phyloP scores from a whole-genome alignment of 1,284 basidiomycete genomes.

The Melampsora americana region DNA sequence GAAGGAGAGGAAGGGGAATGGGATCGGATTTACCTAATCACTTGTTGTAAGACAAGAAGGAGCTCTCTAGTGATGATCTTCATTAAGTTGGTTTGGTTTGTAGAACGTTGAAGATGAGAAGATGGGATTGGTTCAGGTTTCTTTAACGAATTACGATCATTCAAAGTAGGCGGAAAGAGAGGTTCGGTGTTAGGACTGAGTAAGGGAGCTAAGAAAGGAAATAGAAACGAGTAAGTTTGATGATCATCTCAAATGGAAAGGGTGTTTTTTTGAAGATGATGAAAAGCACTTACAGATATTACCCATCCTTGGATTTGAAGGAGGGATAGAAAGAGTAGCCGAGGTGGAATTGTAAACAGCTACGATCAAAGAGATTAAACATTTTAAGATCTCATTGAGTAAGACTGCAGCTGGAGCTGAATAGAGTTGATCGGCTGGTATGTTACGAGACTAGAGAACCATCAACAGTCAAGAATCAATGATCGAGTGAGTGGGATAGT shows the following conservation, averaged over 20 bases:
- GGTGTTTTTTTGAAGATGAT: neutral
- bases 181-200: constrained; percentile 3
- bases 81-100: neutral
- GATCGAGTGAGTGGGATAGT: neutral
- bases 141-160: neutral
- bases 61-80: neutral
- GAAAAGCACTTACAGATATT: constrained; percentile 2
- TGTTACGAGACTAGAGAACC: constrained; percentile 53
- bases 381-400: constrained; percentile 87
- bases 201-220: neutral
- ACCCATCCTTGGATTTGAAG: neutral
- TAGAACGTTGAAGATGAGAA: too few relatives aligned
- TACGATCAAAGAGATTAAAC: constrained; percentile 73
- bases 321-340: neutral
- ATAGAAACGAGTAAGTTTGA: neutral
- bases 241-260: too few relatives aligned
- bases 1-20: neutral
- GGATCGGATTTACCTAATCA: neutral
- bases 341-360: constrained; percentile 57
- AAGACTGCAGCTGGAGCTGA: constrained; percentile 87
- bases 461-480: constrained; percentile 23
- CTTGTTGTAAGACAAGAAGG: neutral
- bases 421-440: constrained; percentile 60
- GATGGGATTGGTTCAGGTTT: neutral
- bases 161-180: constrained; percentile 9